Conservation (phyloP, 805 yeast genomes). For the Myxozyma sirexii region DNA sequence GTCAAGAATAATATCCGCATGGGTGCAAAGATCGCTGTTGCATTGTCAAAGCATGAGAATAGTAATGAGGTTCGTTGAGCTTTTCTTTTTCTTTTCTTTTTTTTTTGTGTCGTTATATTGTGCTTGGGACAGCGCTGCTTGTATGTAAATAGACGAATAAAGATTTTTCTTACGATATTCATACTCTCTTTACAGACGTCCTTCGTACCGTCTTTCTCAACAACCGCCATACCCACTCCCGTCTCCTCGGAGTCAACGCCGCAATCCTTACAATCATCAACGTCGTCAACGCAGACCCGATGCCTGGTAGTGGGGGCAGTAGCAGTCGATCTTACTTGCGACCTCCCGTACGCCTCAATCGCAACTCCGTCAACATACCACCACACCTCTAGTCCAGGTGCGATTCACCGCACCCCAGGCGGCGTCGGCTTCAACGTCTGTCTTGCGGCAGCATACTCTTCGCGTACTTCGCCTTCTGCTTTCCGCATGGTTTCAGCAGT, state of each 20-base stretch:
- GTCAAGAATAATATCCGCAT: constrained; percentile 74
- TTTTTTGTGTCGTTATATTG: neutral
- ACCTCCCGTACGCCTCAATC: constrained; percentile 22
- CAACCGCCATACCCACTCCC: neutral
- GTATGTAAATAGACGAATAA: constrained; percentile 2
- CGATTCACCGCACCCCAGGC: constrained; percentile 60
- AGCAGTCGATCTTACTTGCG: constrained; percentile 71
- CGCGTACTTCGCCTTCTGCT: constrained; percentile 2
- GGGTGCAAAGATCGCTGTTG: constrained; percentile 68
- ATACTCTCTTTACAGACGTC: neutral
- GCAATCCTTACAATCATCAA: neutral
- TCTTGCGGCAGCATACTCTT: constrained; percentile 55
- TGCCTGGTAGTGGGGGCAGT: constrained; percentile 65
- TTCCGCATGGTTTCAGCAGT: constrained; percentile 58
- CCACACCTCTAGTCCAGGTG: constrained; percentile 76
- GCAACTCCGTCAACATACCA: constrained; percentile 36
- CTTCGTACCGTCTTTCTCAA: neutral
- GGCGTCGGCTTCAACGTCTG: constrained; percentile 86
- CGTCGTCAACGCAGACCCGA: neutral
- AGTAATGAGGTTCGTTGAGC: constrained; percentile 43
- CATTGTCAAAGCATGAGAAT: constrained; percentile 44
- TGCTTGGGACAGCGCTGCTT: neutral
- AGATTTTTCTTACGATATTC: neutral
- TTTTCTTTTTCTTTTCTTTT: neutral
- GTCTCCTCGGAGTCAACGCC: neutral